phyloP scores from a whole-genome alignment of 2,329 filamentous ascomycete genomes.

The Didymella lethalis region DNA sequence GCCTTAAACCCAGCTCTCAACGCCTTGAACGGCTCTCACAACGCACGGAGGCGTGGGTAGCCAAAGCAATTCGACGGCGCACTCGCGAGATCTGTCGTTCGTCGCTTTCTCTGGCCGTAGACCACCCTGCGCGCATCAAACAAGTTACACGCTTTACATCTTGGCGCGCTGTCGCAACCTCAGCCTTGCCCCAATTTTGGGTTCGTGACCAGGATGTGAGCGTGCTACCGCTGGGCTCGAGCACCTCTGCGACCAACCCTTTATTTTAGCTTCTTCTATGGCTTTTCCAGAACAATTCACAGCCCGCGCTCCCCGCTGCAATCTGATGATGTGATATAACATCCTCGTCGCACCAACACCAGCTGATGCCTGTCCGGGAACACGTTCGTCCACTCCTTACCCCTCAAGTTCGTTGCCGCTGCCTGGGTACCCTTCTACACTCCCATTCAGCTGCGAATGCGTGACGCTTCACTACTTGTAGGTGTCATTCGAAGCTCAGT shows the following conservation, averaged over 20 bases:
- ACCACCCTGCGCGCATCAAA: slow-evolving; percentile 42
- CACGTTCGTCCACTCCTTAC: slow-evolving; percentile 46
- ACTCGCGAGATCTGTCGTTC: slow-evolving; percentile 12
- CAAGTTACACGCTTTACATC: slow-evolving; percentile 31
- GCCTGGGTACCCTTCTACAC: slow-evolving; percentile 36
- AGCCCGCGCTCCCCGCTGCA: slow-evolving; percentile 47
- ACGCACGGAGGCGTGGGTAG: slow-evolving; percentile 11
- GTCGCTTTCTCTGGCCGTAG: slow-evolving; percentile 1
- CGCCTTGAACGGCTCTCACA: slow-evolving; percentile 1
- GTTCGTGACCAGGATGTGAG: slow-evolving; percentile 40
- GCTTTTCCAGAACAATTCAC: slow-evolving; percentile 49
- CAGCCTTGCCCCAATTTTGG: slow-evolving; percentile 50
- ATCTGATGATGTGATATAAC: slow-evolving; percentile 50
- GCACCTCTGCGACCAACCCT: slow-evolving; percentile 38
- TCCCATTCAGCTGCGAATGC: slow-evolving; percentile 12
- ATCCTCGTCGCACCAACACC: slow-evolving; percentile 42
- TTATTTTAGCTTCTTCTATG: slow-evolving; percentile 49
- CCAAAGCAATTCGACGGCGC: not conserved
- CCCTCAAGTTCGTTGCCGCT: slow-evolving; percentile 30
- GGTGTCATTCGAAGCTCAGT: slow-evolving; percentile 9
- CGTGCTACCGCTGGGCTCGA: slow-evolving; percentile 41
- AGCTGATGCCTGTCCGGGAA: slow-evolving; percentile 43
- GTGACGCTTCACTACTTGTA: slow-evolving; percentile 5
- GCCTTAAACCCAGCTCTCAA: slow-evolving; percentile 7
- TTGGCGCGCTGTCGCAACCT: slow-evolving; percentile 38